Conservation (phyloP, 352 stramenopile genomes). For the Globisporangium barbulae region DNA sequence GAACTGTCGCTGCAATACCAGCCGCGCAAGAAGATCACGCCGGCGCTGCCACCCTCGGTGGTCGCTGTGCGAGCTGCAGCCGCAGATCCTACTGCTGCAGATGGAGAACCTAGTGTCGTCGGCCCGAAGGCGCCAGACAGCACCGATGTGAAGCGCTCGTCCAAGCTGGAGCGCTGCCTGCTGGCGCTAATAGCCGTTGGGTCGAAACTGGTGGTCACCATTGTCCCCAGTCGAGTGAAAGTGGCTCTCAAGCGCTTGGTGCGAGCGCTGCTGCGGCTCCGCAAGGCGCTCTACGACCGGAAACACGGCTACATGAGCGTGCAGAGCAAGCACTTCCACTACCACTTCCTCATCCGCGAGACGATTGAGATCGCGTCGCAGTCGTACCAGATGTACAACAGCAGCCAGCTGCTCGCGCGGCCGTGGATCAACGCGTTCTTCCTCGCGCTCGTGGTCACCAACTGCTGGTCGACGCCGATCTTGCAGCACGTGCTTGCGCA, state of each 20-base stretch:
- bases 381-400: slow-evolving; percentile 21
- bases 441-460: slow-evolving; percentile 17
- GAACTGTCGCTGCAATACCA: slow-evolving; percentile 25
- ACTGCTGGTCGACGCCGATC: slow-evolving; percentile 21
- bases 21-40: slow-evolving; percentile 10
- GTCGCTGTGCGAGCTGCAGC: background rate
- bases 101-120: background rate
- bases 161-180: background rate
- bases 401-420: slow-evolving; percentile 13
- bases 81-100: background rate
- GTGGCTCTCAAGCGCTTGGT: background rate
- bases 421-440: slow-evolving; percentile 22
- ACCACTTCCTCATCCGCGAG: slow-evolving; percentile 20
- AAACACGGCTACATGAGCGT: slow-evolving; percentile 21
- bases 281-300: slow-evolving; percentile 14
- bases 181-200: background rate
- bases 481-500: slow-evolving; percentile 20
- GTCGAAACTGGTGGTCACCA: background rate
- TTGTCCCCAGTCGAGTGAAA: slow-evolving; percentile 8
- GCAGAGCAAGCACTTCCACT: slow-evolving; percentile 21
- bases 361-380: slow-evolving; percentile 23
- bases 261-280: slow-evolving; percentile 1
- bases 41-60: slow-evolving; percentile 11
- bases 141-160: background rate
- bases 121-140: background rate